Evolutionary conservation across 805 yeast genomes (phyloP).

Genomic region (Yamadazyma akitaensis): DNA sequence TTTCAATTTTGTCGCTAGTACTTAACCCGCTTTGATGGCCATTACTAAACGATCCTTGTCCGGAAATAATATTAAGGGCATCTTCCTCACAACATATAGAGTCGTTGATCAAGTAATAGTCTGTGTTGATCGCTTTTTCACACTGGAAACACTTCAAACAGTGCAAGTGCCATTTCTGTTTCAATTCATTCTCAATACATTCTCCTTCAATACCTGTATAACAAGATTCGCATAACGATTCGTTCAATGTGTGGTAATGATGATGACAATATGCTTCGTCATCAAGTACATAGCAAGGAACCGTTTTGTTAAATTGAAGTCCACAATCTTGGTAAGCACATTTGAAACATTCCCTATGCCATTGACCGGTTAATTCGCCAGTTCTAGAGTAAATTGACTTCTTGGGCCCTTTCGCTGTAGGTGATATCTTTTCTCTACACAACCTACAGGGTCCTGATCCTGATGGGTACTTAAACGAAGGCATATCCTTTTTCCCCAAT

Average conservation of each 20-base stretch:
- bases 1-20: conserved; percentile 36
- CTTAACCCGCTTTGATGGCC: conserved; percentile 19
- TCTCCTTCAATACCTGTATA: conserved; percentile 80
- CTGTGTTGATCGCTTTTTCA: conserved; percentile 44
- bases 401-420: conserved; percentile 31
- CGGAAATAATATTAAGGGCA: conserved; percentile 29
- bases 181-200: conserved; percentile 74
- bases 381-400: conserved; percentile 82
- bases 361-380: conserved; percentile 82
- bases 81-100: conserved; percentile 51
- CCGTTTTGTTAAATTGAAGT: conserved; percentile 52
- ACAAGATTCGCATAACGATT: conserved; percentile 72
- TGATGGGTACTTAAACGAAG: conserved; percentile 37
- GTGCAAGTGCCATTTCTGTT: conserved; percentile 68
- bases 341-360: conserved; percentile 87
- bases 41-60: conserved; percentile 19
- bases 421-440: conserved; percentile 54
- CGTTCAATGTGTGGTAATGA: conserved; percentile 74
- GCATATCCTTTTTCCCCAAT: conserved; percentile 1
- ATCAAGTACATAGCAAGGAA: conserved; percentile 69
- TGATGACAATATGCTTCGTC: conserved; percentile 80
- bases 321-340: conserved; percentile 59
- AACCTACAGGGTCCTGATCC: conserved; percentile 82
- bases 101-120: conserved; percentile 52
- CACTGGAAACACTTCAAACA: conserved; percentile 75